Percentiles rank a stretch among this genome's conserved stretches.
phyloP scores from a whole-genome alignment of 805 yeast species.

The Sugiyamaella americana region DNA sequence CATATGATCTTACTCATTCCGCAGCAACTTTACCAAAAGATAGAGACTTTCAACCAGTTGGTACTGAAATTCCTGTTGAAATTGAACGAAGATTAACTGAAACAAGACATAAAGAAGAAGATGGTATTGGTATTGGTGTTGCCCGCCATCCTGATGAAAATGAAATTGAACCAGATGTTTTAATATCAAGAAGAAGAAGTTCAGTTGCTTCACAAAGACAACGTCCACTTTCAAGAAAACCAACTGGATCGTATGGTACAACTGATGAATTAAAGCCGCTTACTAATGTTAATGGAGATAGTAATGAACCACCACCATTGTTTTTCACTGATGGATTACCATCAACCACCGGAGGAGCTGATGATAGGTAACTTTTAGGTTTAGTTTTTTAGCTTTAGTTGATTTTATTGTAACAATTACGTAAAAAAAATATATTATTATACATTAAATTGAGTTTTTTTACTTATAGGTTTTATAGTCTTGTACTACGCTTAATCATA shows the following conservation, averaged over 20 bases:
- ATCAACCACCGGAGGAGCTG: slow-evolving; percentile 27
- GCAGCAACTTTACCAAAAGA: slow-evolving; percentile 28
- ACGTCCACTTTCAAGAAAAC: slow-evolving; percentile 25
- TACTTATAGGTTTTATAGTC: too few species aligned
- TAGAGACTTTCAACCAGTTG: slow-evolving; percentile 29
- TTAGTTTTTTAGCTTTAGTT: too few species aligned
- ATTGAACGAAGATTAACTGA: slow-evolving; percentile 31
- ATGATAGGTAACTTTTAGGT: neutral
- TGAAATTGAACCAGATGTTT: slow-evolving; percentile 20
- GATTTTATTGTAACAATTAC: too few species aligned
- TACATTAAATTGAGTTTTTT: too few species aligned
- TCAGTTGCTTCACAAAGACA: slow-evolving; percentile 22
- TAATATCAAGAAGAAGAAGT: slow-evolving; percentile 23
- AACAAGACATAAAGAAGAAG: slow-evolving; percentile 31
- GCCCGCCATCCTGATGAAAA: slow-evolving; percentile 29
- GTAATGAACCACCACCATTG: slow-evolving; percentile 17
- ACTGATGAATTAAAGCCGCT: slow-evolving; percentile 29
- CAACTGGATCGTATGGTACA: slow-evolving; percentile 32
- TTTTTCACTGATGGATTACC: slow-evolving; percentile 34
- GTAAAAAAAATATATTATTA: too few species aligned
- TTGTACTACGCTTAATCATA: too few species aligned
- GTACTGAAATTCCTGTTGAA: slow-evolving; percentile 25
- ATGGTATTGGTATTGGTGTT: slow-evolving; percentile 27
- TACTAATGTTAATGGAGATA: slow-evolving; percentile 19
- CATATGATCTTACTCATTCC: slow-evolving; percentile 29